Evolutionary conservation across 1,139 yeast genomes (phyloP).

Genomic region (Saccharomyces hybrid): DNA sequence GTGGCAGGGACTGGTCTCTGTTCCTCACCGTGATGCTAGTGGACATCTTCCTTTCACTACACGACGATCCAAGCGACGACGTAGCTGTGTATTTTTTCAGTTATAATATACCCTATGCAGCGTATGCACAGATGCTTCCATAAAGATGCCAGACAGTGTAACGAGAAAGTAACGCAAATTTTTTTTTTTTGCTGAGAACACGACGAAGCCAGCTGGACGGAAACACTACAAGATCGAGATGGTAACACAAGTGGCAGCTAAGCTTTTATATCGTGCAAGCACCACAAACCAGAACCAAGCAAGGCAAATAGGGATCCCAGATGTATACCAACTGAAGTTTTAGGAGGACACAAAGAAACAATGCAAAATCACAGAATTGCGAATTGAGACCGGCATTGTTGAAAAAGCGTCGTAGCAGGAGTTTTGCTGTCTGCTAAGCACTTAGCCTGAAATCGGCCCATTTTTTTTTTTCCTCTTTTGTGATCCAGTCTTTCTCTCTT

Average conservation of each 20-base stretch:
- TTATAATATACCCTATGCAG: not conserved
- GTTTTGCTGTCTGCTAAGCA: not conserved
- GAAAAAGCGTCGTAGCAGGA: conserved; percentile 1
- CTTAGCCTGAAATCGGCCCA: not conserved
- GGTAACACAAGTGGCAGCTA: not conserved
- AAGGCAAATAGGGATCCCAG: not conserved
- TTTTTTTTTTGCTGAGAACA: not conserved
- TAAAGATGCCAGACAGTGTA: not conserved
- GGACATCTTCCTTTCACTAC: conserved; percentile 8
- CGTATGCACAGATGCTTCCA: not conserved
- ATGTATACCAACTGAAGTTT: not conserved
- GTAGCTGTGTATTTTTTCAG: not conserved
- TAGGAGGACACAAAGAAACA: not conserved
- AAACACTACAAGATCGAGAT: not conserved
- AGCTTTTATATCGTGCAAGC: not conserved
- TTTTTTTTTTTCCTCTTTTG: conserved; percentile 1
- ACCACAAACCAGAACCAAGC: not conserved
- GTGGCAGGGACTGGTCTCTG: conserved; percentile 24
- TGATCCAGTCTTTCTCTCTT: not conserved
- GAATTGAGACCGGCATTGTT: not conserved
- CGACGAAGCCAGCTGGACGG: not conserved
- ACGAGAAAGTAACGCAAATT: not conserved
- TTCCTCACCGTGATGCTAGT: conserved; percentile 24
- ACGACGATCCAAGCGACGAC: not conserved
- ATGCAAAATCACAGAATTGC: not conserved